A percentile compares a stretch with the other conserved stretches of the same genome.
Evolutionary conservation across 2,329 filamentous ascomycete genomes (phyloP).

Genomic region (Diaporthe citrichinensis): DNA sequence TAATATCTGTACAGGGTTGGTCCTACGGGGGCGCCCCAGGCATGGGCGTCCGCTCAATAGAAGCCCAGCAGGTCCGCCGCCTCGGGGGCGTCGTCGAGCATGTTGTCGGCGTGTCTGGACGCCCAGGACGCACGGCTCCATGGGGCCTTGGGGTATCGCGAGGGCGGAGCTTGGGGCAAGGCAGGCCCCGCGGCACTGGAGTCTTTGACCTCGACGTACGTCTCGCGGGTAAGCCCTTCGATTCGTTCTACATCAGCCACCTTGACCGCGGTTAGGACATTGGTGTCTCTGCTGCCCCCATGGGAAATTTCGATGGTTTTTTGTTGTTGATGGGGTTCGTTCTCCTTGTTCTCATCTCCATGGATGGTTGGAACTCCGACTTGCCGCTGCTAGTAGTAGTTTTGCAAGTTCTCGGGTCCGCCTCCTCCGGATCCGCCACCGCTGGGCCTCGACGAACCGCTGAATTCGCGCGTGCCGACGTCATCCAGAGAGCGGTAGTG

Average conservation of each 20-base stretch:
- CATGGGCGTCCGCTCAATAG: not conserved
- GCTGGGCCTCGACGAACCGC: slow-evolving; percentile 44
- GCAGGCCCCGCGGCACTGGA: not conserved
- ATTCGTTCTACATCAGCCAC: not conserved
- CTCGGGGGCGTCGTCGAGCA: not conserved
- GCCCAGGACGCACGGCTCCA: not conserved
- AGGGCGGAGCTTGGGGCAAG: not conserved
- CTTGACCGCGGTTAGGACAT: not conserved
- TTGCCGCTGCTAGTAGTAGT: slow-evolving; percentile 41
- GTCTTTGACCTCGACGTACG: not conserved
- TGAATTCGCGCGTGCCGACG: slow-evolving; percentile 63
- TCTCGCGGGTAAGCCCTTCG: not conserved
- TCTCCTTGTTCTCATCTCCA: slow-evolving; percentile 5
- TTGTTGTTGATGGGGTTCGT: not conserved
- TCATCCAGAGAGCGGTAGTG: slow-evolving; percentile 79
- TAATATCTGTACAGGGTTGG: too few relatives aligned
- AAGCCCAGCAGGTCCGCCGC: slow-evolving; percentile 1
- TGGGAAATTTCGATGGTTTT: not conserved
- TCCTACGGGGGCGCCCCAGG: too few relatives aligned
- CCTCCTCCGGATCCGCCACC: slow-evolving; percentile 31
- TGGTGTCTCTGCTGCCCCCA: too few relatives aligned
- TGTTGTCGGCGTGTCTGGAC: not conserved
- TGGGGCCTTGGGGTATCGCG: not conserved
- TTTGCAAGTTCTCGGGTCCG: slow-evolving; percentile 38
- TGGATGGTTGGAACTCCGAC: not conserved